Percentiles rank a stretch among this genome's conserved stretches.
These are phyloP conservation scores for Leccinum arenicola DNA, from an alignment of 768 basidiomycete species.

Conservation along the genomic window DNA sequence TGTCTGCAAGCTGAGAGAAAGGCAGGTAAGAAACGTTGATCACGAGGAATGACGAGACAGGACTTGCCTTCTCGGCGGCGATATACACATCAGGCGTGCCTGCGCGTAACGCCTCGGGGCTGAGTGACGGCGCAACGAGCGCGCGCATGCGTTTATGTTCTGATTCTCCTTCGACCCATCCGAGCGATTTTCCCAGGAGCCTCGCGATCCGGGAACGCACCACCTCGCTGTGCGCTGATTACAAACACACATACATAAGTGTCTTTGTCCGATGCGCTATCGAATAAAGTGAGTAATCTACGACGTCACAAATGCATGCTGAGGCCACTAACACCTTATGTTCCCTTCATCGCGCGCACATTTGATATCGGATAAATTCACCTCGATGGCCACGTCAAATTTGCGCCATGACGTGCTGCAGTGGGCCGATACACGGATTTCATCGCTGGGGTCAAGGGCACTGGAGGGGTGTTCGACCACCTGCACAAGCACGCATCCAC, in stretches of 20 bases:
- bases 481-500: neutral
- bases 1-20: constrained; percentile 5
- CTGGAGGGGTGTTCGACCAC: neutral
- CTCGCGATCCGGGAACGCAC: constrained; percentile 6
- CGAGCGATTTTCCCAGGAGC: constrained; percentile 5
- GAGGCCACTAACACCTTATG: constrained; percentile 6
- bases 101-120: too few relatives aligned
- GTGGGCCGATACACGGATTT: neutral
- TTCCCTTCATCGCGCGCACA: constrained; percentile 2
- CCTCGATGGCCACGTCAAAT: neutral
- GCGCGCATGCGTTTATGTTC: constrained; percentile 8
- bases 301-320: neutral
- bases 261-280: constrained; percentile 7
- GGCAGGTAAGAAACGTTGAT: neutral
- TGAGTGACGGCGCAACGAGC: constrained; percentile 4
- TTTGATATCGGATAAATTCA: neutral
- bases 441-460: neutral
- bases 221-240: constrained; percentile 1
- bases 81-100: too few relatives aligned
- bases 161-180: constrained; percentile 10
- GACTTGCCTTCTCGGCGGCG: constrained; percentile 3
- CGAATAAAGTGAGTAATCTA: neutral
- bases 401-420: neutral
- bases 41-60: neutral
- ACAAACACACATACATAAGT: neutral